Evolutionary conservation across 2,329 filamentous ascomycete species (phyloP).

Genomic region (Aspergillus novofumigatus): DNA sequence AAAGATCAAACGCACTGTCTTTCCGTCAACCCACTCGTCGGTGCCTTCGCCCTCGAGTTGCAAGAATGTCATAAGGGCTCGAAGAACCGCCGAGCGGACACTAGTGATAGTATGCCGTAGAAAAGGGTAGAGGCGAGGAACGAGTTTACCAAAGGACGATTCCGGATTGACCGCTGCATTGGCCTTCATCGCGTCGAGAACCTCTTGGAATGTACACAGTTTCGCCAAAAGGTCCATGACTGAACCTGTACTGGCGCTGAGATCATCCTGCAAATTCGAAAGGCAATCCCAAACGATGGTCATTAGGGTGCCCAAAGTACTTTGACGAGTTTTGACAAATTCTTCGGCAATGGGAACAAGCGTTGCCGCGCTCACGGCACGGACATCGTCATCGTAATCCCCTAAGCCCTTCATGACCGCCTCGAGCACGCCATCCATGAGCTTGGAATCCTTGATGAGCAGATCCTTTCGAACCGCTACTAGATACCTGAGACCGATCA

Average conservation of each 20-base stretch:
- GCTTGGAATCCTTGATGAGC: slow-evolving; percentile 72
- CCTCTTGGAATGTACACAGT: slow-evolving; percentile 88
- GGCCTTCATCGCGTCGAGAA: slow-evolving; percentile 86
- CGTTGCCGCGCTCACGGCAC: slow-evolving; percentile 95
- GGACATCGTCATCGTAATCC: slow-evolving; percentile 90
- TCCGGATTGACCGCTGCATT: slow-evolving; percentile 80
- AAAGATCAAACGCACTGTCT: slow-evolving; percentile 81
- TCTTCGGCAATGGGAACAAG: slow-evolving; percentile 94
- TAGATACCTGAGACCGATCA: slow-evolving; percentile 93
- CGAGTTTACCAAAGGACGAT: slow-evolving; percentile 85
- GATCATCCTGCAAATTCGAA: slow-evolving; percentile 91
- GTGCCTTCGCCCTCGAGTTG: slow-evolving; percentile 75
- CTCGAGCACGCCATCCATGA: slow-evolving; percentile 88
- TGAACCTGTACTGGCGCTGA: slow-evolving; percentile 94
- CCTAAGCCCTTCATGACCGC: slow-evolving; percentile 93
- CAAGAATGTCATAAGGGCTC: slow-evolving; percentile 88
- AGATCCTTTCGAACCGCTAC: slow-evolving; percentile 93
- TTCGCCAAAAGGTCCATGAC: slow-evolving; percentile 98
- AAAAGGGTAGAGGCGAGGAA: slow-evolving; percentile 93
- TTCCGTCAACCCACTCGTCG: slow-evolving; percentile 88
- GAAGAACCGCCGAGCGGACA: slow-evolving; percentile 86
- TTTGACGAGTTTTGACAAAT: slow-evolving; percentile 79
- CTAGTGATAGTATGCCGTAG: slow-evolving; percentile 95
- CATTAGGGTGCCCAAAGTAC: slow-evolving; percentile 74
- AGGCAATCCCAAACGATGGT: slow-evolving; percentile 97